Conservation (phyloP, 1,284 basidiomycete species). For the Apiotrichum gracile region DNA sequence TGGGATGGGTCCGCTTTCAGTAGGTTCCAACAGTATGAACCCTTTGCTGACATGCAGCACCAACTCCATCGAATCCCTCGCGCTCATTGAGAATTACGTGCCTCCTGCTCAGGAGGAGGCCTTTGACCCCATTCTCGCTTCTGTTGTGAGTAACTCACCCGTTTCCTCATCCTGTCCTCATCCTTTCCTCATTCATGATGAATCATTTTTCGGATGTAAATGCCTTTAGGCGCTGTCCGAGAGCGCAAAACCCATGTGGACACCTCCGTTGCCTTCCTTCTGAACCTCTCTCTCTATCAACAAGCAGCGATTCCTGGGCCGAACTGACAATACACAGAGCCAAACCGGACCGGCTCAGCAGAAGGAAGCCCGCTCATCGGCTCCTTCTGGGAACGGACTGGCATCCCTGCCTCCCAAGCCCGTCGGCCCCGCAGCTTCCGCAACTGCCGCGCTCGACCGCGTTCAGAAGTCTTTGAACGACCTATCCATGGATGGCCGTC, state of each 20-base stretch:
- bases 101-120: slow-evolving; percentile 29
- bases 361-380: not conserved
- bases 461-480: slow-evolving; percentile 39
- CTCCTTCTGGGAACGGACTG: not conserved
- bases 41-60: slow-evolving; percentile 24
- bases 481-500: slow-evolving; percentile 22
- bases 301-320: not conserved
- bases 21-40: slow-evolving; percentile 46
- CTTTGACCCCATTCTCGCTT: slow-evolving; percentile 39
- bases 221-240: slow-evolving; percentile 38
- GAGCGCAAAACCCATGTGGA: slow-evolving; percentile 47
- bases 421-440: slow-evolving; percentile 22
- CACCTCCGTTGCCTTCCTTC: slow-evolving; percentile 48
- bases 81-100: slow-evolving; percentile 39
- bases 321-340: slow-evolving; percentile 10
- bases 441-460: slow-evolving; percentile 34
- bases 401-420: slow-evolving; percentile 24
- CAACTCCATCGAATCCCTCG: slow-evolving; percentile 42
- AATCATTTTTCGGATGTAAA: slow-evolving; percentile 44
- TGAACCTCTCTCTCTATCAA: slow-evolving; percentile 18
- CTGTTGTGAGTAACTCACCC: slow-evolving; percentile 33
- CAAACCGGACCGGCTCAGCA: not conserved
- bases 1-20: slow-evolving; percentile 67
- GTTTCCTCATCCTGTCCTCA: not conserved
- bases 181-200: slow-evolving; percentile 28